Percentiles rank a stretch among this genome's conserved stretches.
Evolutionary conservation across 768 basidiomycete genomes (phyloP).

Genomic region (Xerocomus spinulosus): DNA sequence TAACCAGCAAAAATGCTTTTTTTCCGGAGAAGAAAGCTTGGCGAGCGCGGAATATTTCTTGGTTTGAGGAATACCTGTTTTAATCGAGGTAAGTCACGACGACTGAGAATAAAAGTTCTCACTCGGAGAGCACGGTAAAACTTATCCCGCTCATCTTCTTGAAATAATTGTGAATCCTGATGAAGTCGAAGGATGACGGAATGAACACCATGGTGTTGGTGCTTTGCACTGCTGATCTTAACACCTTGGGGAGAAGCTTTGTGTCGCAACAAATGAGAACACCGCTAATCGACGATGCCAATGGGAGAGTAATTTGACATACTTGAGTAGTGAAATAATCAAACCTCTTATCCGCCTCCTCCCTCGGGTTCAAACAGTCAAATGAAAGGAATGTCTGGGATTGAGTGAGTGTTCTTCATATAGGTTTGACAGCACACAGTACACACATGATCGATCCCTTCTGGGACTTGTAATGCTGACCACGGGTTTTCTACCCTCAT

Average conservation of each 20-base stretch:
- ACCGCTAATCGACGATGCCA: neutral
- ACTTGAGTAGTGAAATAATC: conserved; percentile 85
- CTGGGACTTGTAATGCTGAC: conserved; percentile 72
- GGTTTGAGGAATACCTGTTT: conserved; percentile 81
- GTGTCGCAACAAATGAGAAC: neutral
- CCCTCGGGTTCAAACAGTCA: conserved; percentile 62
- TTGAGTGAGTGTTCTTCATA: neutral
- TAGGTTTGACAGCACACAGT: neutral
- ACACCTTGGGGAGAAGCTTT: conserved; percentile 72
- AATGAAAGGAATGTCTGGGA: conserved; percentile 68
- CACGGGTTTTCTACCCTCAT: conserved; percentile 65
- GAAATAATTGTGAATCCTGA: conserved; percentile 84
- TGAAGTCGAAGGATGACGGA: conserved; percentile 95
- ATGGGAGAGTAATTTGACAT: conserved; percentile 6
- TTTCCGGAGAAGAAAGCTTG: conserved; percentile 89
- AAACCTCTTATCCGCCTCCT: conserved; percentile 86
- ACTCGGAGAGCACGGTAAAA: conserved; percentile 91
- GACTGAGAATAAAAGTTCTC: conserved; percentile 17
- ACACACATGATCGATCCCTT: conserved; percentile 76
- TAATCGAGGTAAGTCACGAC: neutral
- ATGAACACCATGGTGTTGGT: conserved; percentile 84
- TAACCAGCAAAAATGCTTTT: conserved; percentile 83
- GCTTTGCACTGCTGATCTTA: conserved; percentile 93
- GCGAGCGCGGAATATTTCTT: conserved; percentile 91
- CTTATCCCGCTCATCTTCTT: conserved; percentile 64